A percentile compares a stretch with the other conserved stretches of the same genome.
Conservation (phyloP, 2,329 filamentous ascomycete genomes). For the Claviceps fusiformis region DNA sequence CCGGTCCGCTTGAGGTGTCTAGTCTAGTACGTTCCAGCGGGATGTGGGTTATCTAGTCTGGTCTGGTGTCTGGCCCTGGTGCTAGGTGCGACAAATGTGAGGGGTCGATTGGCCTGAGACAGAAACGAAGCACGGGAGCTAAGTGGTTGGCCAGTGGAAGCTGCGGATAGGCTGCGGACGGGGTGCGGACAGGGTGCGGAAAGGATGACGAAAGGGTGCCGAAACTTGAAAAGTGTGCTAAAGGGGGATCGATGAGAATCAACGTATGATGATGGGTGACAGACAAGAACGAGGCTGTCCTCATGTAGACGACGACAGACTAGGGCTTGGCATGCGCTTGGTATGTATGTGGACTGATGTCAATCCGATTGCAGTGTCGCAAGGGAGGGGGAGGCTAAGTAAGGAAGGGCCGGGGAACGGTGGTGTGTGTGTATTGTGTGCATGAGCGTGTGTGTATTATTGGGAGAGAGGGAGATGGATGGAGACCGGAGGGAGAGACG, state of each 20-base stretch:
- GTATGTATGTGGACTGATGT: background rate
- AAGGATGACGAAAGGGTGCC: background rate
- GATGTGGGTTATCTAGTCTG: background rate
- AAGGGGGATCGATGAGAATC: too few relatives aligned
- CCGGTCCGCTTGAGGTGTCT: background rate
- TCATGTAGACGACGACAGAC: background rate
- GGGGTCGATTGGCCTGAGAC: conserved; percentile 7
- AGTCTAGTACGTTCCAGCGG: background rate
- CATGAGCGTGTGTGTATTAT: background rate
- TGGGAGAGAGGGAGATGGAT: background rate
- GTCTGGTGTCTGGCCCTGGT: background rate
- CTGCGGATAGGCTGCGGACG: background rate
- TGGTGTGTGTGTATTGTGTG: background rate
- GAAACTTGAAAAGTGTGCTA: too few relatives aligned
- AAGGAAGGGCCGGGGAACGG: background rate
- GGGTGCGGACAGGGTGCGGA: background rate
- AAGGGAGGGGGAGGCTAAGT: background rate
- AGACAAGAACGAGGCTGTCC: background rate
- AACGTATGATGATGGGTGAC: background rate
- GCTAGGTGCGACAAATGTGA: conserved; percentile 8
- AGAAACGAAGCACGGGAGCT: background rate
- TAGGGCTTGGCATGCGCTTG: background rate
- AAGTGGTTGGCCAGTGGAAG: conserved; percentile 3
- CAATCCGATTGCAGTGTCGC: background rate
- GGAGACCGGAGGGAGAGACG: too few relatives aligned